Evolutionary conservation across 352 stramenopile genomes (phyloP), one percentile per base, ranked within the genome.

Genomic region (Phytophthora cryptogea): DNA sequence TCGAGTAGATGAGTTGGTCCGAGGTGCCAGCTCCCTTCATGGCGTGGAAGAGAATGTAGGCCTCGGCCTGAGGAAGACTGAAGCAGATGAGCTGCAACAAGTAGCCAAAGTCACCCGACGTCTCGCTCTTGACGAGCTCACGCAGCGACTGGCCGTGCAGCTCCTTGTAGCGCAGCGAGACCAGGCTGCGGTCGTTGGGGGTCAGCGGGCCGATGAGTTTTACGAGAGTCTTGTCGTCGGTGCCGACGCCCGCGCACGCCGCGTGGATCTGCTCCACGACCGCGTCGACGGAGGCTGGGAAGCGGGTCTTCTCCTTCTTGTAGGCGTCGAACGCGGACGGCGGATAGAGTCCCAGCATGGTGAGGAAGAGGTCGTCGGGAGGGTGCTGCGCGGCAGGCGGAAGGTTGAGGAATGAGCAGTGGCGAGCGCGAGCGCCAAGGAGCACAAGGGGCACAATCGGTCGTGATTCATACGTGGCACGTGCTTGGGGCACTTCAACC

Each of bases 261-360:
- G 70, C 70, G 64, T 90, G 65, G 66, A 92, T 86, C 66, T 89
- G 56, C 42, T 92, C 78, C 44, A 74, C 76, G 30, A 72, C 57
- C 3, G 61, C 61, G 32, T 89, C 71, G 37, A 88, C 68, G 10
- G 71, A 66, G n/a, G 72, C 47, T 35, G 75, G 51, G 47, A 70
- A 86, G 42, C 51, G 52, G 8, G 71, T 68, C 54, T 80, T 83
- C 31, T 78, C 69, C 51, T 89, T 83, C 48, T 75, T 83, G 78
- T 87, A 91, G 26, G 83, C 66, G 64, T 90, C 70, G 55, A 86
- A 78, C 2, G 63, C 68, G 32, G 78, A 82, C 31, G 70, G 68
- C 13, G 78, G 80, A 57, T 90, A 88, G 51, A 90, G 74, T 61
- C 66, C 54, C 50, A 89, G 53, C 72, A 87, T 85, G 57, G 74